These are phyloP conservation scores for Penicillium fuscoglaucum DNA, from an alignment of 2,329 filamentous ascomycete species.

Conservation along the genomic window DNA sequence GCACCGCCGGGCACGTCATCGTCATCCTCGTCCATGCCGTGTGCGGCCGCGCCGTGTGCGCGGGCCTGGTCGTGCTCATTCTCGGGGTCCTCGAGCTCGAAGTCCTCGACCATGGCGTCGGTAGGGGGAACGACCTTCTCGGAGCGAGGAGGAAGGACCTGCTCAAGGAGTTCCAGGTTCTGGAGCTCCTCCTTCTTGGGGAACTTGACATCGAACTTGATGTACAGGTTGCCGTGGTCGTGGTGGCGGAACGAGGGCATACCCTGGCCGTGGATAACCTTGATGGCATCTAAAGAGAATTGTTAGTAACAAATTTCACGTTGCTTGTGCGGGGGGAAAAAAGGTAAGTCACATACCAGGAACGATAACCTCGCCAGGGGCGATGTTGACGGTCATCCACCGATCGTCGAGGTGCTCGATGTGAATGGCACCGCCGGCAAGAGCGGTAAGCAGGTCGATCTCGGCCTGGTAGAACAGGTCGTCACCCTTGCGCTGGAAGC, in stretches of 20 bases:
- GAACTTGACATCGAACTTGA: conserved; percentile 98
- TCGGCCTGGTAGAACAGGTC: conserved; percentile 94
- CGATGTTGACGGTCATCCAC: conserved; percentile 91
- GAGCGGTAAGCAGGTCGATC: conserved; percentile 90
- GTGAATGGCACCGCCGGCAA: conserved; percentile 86
- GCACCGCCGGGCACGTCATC: conserved; percentile 51
- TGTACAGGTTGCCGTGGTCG: conserved; percentile 92
- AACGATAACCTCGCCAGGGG: conserved; percentile 90
- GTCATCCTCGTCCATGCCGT: conserved; percentile 71
- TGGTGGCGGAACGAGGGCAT: conserved; percentile 97
- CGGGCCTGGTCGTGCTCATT: conserved; percentile 62
- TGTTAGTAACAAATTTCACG: conserved; percentile 6
- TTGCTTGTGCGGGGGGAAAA: neutral
- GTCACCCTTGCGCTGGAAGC: conserved; percentile 95
- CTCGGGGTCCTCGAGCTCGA: conserved; percentile 82
- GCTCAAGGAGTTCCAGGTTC: conserved; percentile 76
- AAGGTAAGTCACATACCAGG: conserved; percentile 64
- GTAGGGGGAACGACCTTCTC: conserved; percentile 67
- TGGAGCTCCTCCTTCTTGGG: conserved; percentile 70
- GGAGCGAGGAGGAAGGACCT: conserved; percentile 74
- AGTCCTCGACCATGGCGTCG: conserved; percentile 90
- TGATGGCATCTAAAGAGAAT: conserved; percentile 68
- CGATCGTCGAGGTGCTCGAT: conserved; percentile 97
- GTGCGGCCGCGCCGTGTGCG: conserved; percentile 63
- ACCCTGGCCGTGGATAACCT: conserved; percentile 92